These are phyloP conservation scores for Penicillium sp. DNA, from an alignment of 2,329 filamentous ascomycete species.

Conservation along the genomic window DNA sequence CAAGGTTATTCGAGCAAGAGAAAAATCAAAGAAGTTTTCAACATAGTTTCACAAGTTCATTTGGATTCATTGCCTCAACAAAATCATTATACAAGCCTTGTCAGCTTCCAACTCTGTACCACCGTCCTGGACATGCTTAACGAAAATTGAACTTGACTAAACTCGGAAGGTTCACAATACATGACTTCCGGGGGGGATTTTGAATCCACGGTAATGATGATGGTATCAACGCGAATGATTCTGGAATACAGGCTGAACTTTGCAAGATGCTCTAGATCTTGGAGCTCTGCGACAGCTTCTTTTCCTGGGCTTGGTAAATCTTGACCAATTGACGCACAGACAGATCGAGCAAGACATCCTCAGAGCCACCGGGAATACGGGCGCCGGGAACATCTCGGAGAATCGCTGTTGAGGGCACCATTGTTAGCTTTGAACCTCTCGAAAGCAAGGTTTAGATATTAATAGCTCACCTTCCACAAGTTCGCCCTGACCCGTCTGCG, in stretches of 20 bases:
- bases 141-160: no score
- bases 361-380: slow-evolving; percentile 67
- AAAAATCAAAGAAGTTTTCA: no score
- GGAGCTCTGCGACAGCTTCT: slow-evolving; percentile 32
- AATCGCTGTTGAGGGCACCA: slow-evolving; percentile 51
- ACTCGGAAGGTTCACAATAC: no score
- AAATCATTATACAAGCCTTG: no score
- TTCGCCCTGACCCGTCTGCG: slow-evolving; percentile 69
- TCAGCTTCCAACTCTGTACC: no score
- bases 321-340: slow-evolving; percentile 71
- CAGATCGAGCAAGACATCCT: slow-evolving; percentile 73
- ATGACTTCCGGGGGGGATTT: background rate
- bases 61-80: no score
- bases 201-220: background rate
- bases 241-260: background rate
- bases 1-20: no score
- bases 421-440: slow-evolving; percentile 20
- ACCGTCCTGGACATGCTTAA: no score
- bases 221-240: background rate
- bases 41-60: no score
- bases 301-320: slow-evolving; percentile 54
- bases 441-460: background rate
- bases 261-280: slow-evolving; percentile 23
- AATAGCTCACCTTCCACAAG: slow-evolving; percentile 63
- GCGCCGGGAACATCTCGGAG: slow-evolving; percentile 65